These are phyloP conservation scores for Alternaria triticina DNA, from an alignment of 2,329 filamentous ascomycete genomes.

Conservation along the genomic window DNA sequence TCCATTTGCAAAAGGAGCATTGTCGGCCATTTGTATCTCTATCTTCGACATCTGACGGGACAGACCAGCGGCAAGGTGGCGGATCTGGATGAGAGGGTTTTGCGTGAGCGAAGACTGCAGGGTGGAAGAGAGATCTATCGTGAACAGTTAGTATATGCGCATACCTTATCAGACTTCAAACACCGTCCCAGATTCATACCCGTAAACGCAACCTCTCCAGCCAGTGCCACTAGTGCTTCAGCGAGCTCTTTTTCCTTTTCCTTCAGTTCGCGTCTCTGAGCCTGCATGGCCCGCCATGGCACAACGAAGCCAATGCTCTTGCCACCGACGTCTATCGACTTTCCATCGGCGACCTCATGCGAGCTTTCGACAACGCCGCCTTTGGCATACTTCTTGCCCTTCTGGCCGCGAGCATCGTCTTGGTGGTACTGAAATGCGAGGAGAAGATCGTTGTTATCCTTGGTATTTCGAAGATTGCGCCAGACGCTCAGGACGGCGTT, in stretches of 20 bases:
- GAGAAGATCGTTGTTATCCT: slow-evolving; percentile 40
- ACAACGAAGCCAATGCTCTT: slow-evolving; percentile 46
- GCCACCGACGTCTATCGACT: slow-evolving; percentile 24
- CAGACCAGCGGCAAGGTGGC: slow-evolving; percentile 42
- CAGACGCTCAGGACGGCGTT: slow-evolving; percentile 44
- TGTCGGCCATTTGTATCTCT: slow-evolving; percentile 45
- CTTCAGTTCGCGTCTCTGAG: slow-evolving; percentile 38
- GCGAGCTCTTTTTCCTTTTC: slow-evolving; percentile 45
- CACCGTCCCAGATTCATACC: slow-evolving; percentile 19
- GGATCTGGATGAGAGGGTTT: slow-evolving; percentile 43
- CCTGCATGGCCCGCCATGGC: slow-evolving; percentile 46
- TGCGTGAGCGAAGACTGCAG: slow-evolving; percentile 41
- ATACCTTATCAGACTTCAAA: not conserved
- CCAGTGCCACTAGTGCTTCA: slow-evolving; percentile 41
- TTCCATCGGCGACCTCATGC: slow-evolving; percentile 27
- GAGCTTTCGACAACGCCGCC: slow-evolving; percentile 17
- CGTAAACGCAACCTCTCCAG: slow-evolving; percentile 43
- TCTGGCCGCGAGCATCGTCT: slow-evolving; percentile 30
- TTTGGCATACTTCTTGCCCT: slow-evolving; percentile 27
- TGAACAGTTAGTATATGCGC: slow-evolving; percentile 4
- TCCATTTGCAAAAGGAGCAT: slow-evolving; percentile 37
- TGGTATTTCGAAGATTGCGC: slow-evolving; percentile 40
- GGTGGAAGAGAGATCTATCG: slow-evolving; percentile 35
- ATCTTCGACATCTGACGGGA: slow-evolving; percentile 45
- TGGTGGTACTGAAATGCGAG: slow-evolving; percentile 44